phyloP scores from a whole-genome alignment of 768 basidiomycete genomes.

The Tephrocybe sp. region DNA sequence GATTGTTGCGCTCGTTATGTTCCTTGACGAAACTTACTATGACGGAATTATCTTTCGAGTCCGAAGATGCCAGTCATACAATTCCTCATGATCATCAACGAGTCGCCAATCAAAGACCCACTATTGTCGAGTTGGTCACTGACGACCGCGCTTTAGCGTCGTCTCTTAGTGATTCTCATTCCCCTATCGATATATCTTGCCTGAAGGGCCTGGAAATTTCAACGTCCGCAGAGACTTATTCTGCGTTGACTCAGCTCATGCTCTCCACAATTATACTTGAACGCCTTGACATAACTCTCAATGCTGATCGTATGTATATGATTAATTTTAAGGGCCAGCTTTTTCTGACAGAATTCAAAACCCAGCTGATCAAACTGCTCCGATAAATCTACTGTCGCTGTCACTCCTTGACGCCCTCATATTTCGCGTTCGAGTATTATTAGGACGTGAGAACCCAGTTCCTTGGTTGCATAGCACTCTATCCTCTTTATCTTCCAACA shows the following conservation, averaged over 20 bases:
- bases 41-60: neutral
- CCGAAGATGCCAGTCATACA: too few relatives aligned
- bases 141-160: neutral
- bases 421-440: constrained; percentile 20
- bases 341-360: constrained; percentile 16
- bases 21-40: neutral
- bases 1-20: neutral
- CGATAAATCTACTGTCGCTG: constrained; percentile 5
- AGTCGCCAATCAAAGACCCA: neutral
- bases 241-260: neutral
- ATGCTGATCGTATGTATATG: constrained; percentile 9
- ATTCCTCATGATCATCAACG: neutral
- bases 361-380: constrained; percentile 17
- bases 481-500: constrained; percentile 16
- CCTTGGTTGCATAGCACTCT: constrained; percentile 24
- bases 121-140: neutral
- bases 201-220: neutral
- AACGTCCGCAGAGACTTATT: neutral
- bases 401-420: constrained; percentile 18
- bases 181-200: constrained; percentile 5
- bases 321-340: constrained; percentile 5
- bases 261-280: neutral
- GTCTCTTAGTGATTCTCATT: neutral
- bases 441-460: constrained; percentile 24
- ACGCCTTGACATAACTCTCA: constrained; percentile 8